Percentiles rank a stretch among this genome's conserved stretches.
Conservation (phyloP, 371 early-diverging fungal species). For the Apophysomyces ossiformis region DNA sequence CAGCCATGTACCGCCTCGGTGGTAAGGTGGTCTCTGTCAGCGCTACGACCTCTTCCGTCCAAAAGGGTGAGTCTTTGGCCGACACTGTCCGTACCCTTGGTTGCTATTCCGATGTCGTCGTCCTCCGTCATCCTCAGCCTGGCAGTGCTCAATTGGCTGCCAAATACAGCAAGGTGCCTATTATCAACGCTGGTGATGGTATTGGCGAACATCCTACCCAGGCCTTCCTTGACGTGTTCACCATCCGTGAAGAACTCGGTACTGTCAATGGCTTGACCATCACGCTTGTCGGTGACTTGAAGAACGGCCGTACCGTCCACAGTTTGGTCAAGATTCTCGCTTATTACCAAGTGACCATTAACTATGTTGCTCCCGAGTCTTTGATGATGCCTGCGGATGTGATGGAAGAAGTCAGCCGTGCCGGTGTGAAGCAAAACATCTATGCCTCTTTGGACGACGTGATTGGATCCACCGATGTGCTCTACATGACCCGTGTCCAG, state of each 20-base stretch:
- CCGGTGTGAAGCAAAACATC: slow-evolving; percentile 75
- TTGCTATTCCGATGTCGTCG: slow-evolving; percentile 90
- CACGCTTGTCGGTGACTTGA: slow-evolving; percentile 95
- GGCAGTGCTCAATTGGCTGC: slow-evolving; percentile 87
- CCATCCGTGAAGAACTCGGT: slow-evolving; percentile 92
- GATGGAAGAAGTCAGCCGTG: slow-evolving; percentile 70
- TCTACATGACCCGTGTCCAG: slow-evolving; percentile 97
- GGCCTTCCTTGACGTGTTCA: slow-evolving; percentile 95
- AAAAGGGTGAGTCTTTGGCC: slow-evolving; percentile 94
- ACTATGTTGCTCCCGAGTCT: slow-evolving; percentile 87
- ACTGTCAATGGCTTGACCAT: slow-evolving; percentile 97
- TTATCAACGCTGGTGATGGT: slow-evolving; percentile 98
- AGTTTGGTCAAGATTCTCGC: slow-evolving; percentile 88
- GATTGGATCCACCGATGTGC: slow-evolving; percentile 89
- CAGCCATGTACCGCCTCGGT: slow-evolving; percentile 95
- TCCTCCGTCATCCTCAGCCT: slow-evolving; percentile 92
- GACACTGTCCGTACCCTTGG: slow-evolving; percentile 95
- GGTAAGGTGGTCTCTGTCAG: slow-evolving; percentile 89
- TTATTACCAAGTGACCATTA: slow-evolving; percentile 91
- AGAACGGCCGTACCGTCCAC: slow-evolving; percentile 98
- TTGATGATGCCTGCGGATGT: slow-evolving; percentile 90
- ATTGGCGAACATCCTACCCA: slow-evolving; percentile 98
- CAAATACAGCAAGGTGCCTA: slow-evolving; percentile 87
- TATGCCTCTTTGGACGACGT: slow-evolving; percentile 75
- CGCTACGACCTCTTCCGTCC: slow-evolving; percentile 83